Evolutionary conservation across 768 basidiomycete genomes (phyloP).

Genomic region (Clathrus columnatus): DNA sequence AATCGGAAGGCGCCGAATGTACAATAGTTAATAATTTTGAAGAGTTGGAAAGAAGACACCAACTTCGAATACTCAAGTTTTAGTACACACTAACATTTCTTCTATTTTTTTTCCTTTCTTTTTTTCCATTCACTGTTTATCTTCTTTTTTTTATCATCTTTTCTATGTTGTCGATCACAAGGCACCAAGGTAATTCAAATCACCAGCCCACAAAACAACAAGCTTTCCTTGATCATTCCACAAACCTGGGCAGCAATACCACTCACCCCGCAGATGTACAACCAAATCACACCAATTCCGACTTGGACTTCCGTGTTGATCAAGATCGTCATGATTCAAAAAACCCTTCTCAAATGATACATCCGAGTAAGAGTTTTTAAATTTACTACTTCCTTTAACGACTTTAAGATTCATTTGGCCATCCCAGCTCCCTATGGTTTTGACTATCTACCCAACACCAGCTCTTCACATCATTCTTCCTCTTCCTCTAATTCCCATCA

Average conservation of each 20-base stretch:
- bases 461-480: not conserved
- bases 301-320: conserved; percentile 6
- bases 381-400: not conserved
- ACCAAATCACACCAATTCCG: not conserved
- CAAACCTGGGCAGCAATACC: not conserved
- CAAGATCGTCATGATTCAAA: not conserved
- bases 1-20: not conserved
- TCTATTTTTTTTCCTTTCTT: not conserved
- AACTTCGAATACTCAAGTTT: not conserved
- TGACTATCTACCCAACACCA: not conserved
- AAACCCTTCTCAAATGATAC: not conserved
- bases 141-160: not conserved
- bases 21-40: not conserved
- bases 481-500: not conserved
- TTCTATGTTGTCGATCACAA: conserved; percentile 1
- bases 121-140: not conserved
- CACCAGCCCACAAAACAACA: not conserved
- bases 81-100: not conserved
- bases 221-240: not conserved
- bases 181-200: not conserved
- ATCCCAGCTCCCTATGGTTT: not conserved
- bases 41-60: not conserved
- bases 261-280: not conserved
- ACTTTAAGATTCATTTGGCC: too few species aligned
- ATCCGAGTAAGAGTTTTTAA: not conserved